Evolutionary conservation across 2,329 filamentous ascomycete species (phyloP), one percentile per base, ranked within the genome.

Genomic region (Cladorrhinum sp.): DNA sequence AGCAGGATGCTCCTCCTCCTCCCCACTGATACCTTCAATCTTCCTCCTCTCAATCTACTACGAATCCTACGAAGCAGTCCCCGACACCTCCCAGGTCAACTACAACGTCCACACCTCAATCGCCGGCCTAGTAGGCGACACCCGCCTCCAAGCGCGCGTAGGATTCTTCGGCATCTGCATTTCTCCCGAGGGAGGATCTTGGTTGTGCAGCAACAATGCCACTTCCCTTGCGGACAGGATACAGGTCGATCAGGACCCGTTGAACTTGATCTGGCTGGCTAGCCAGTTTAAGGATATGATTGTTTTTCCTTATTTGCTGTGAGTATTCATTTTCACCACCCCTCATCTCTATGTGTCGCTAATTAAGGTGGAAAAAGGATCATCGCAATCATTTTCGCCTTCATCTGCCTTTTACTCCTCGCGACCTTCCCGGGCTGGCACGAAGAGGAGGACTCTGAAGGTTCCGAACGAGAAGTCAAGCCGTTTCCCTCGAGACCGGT

Each of bases 11-110:
- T 98, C 95, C 3, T 98, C 94, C 9, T 96, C 94, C 46, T 97
- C 94, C 56, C 95, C 94, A 1, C 81, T 96, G 59, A 97, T 99
- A 69, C 95, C 95, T 24, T 87, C 88, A 73, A 98, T 99, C 76
- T 99, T 97, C 83, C 86, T 99, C 68, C 91, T 99, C 67, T 96
- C 93, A n/a, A 86, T 99, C 71, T 98, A 96, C 85, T 99, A 97
- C 80, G 81, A 96, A 74, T 82, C 85, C 64, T 97, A 97, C 78
- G 86, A 87, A 20, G 91, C 95, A 2, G 80, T 84, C 26, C 94
- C 94, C 68, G 87, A 91, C 69, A 90, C 92, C 4, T 84, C 94
- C 9, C 94, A 98, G 78, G 92, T 96, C 67, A 88, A 96, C 74
- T 96, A 96, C 64, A 91, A 89, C 61, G 89, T 95, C 62, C 89